These are phyloP conservation scores for Dipteronia sinensis DNA, from an alignment of 345 rosid genomes.

Conservation along the genomic window DNA sequence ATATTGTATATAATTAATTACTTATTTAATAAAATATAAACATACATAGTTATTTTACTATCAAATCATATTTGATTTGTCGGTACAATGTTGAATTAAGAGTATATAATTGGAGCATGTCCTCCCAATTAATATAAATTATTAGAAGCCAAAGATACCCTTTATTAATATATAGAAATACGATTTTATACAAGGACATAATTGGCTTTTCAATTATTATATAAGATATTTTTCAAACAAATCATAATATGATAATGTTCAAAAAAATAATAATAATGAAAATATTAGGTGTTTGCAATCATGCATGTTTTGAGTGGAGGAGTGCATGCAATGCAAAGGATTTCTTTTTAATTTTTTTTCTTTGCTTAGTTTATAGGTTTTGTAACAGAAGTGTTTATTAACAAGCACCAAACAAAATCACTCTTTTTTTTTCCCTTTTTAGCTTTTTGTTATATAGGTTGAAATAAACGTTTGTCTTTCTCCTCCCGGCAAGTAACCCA, in stretches of 20 bases:
- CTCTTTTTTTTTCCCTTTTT: background rate
- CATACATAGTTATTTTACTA: background rate
- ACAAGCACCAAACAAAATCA: background rate
- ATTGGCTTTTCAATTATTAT: background rate
- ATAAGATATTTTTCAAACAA: background rate
- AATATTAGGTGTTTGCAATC: slow-evolving; percentile 30
- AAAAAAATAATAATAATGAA: background rate
- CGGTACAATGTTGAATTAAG: background rate
- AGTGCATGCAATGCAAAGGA: slow-evolving; percentile 11
- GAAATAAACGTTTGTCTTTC: background rate
- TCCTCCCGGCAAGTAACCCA: slow-evolving; percentile 37
- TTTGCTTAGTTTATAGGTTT: slow-evolving; percentile 15
- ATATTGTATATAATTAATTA: no score
- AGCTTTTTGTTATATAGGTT: background rate
- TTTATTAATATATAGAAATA: background rate
- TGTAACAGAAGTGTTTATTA: background rate
- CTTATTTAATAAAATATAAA: no score
- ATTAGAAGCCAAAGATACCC: background rate
- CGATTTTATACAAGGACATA: background rate
- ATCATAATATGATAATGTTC: background rate
- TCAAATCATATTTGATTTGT: background rate
- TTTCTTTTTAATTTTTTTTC: background rate
- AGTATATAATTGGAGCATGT: background rate
- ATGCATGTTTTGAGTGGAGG: slow-evolving; percentile 21
- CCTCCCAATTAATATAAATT: background rate